phyloP scores from a whole-genome alignment of 495 filamentous ascomycete genomes.

The Aspergillus leporis region DNA sequence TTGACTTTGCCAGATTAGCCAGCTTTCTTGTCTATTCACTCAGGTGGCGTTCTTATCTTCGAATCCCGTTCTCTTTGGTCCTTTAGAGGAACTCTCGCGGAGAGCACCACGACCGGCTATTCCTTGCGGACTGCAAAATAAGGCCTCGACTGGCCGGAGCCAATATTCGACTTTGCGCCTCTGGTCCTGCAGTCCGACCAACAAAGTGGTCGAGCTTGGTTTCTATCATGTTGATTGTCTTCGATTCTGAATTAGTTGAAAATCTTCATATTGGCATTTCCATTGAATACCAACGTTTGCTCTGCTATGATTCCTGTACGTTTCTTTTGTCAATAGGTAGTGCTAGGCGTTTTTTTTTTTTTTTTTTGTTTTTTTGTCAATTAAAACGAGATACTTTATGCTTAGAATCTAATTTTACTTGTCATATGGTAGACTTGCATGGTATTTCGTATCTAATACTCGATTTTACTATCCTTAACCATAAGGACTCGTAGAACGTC shows the following conservation, averaged over 20 bases:
- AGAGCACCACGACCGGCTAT: neutral
- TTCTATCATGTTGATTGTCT: neutral
- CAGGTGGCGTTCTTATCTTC: constrained; percentile 20
- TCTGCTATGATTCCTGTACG: constrained; percentile 14
- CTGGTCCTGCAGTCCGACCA: neutral
- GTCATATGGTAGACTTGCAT: neutral
- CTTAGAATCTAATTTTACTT: neutral
- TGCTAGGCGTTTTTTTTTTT: constrained; percentile 5
- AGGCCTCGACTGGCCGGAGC: neutral
- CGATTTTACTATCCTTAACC: too few relatives aligned
- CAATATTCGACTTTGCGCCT: neutral
- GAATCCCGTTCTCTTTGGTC: neutral
- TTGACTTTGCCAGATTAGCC: constrained; percentile 19
- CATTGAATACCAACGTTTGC: constrained; percentile 4
- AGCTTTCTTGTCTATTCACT: constrained; percentile 12
- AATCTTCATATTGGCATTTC: constrained; percentile 8
- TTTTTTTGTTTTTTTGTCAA: neutral
- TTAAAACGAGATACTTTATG: neutral
- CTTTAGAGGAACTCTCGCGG: constrained; percentile 9
- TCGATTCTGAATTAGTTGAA: constrained; percentile 2
- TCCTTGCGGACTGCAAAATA: neutral
- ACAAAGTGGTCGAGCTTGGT: neutral
- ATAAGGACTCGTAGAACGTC: too few relatives aligned
- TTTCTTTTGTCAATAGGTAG: constrained; percentile 4
- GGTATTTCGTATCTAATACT: too few relatives aligned